Conservation (phyloP, 176 grass and related monocot genomes). For the Chloris gayana region DNA sequence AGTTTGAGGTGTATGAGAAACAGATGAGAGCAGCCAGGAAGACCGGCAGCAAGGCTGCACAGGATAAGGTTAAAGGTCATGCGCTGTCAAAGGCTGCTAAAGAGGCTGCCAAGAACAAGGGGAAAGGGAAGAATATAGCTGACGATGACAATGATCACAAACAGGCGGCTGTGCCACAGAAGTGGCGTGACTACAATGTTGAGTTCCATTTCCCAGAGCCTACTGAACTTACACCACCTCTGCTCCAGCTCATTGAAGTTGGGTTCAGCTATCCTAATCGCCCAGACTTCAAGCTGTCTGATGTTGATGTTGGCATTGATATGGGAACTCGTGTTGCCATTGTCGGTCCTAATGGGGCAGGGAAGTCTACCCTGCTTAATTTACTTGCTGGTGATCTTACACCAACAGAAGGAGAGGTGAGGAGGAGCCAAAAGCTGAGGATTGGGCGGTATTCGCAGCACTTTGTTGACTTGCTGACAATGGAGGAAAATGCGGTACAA, state of each 20-base stretch:
- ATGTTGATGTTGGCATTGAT: slow-evolving; percentile 94
- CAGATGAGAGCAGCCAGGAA: slow-evolving; percentile 86
- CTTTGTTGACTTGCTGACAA: slow-evolving; percentile 92
- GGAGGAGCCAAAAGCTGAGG: slow-evolving; percentile 86
- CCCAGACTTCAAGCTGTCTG: slow-evolving; percentile 78
- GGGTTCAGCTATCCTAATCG: slow-evolving; percentile 83
- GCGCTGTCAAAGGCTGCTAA: slow-evolving; percentile 71
- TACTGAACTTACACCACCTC: slow-evolving; percentile 87
- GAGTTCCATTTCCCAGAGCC: slow-evolving; percentile 97
- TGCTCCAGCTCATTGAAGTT: slow-evolving; percentile 92
- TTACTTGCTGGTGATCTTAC: slow-evolving; percentile 91
- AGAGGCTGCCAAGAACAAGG: slow-evolving; percentile 84
- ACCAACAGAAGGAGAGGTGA: slow-evolving; percentile 75
- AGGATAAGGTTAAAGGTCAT: slow-evolving; percentile 92
- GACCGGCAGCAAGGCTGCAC: slow-evolving; percentile 80
- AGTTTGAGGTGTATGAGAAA: slow-evolving; percentile 87
- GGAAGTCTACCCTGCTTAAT: slow-evolving; percentile 95
- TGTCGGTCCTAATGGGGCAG: slow-evolving; percentile 93
- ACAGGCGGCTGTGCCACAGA: slow-evolving; percentile 67
- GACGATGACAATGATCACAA: slow-evolving; percentile 62
- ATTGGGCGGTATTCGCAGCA: slow-evolving; percentile 97
- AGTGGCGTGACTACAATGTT: slow-evolving; percentile 96
- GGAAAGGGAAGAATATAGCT: slow-evolving; percentile 67
- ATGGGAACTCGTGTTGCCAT: slow-evolving; percentile 98
- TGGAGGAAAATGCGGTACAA: slow-evolving; percentile 97